Evolutionary conservation across 768 basidiomycete genomes (phyloP).

Genomic region (Naganishia onofrii): DNA sequence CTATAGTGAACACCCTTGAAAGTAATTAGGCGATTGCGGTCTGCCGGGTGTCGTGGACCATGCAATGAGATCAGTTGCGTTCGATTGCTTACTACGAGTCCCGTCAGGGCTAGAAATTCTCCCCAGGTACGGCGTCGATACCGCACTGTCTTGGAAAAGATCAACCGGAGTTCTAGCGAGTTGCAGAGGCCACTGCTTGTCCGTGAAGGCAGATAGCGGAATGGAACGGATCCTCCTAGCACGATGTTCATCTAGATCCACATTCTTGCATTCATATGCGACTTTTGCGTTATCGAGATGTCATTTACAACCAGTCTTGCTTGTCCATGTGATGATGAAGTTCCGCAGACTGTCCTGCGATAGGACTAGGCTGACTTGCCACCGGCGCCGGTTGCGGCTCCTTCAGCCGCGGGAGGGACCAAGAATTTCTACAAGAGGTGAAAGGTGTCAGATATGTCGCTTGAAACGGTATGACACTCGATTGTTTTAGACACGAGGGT

Average conservation of each 20-base stretch:
- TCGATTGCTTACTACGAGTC: too few relatives aligned
- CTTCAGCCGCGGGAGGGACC: conserved; percentile 4
- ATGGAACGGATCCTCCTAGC: neutral
- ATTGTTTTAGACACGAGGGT: neutral
- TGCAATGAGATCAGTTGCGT: too few relatives aligned
- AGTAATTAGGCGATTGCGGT: too few relatives aligned
- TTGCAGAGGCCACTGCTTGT: too few relatives aligned
- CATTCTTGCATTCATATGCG: conserved; percentile 2
- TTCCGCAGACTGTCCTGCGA: neutral
- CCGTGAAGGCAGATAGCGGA: too few relatives aligned
- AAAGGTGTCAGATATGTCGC: neutral
- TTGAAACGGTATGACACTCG: too few relatives aligned
- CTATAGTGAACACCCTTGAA: too few relatives aligned
- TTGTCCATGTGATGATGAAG: neutral
- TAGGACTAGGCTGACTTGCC: conserved; percentile 12
- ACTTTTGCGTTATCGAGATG: conserved; percentile 8
- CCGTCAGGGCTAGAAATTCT: too few relatives aligned
- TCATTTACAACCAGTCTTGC: conserved; percentile 20
- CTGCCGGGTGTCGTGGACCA: too few relatives aligned
- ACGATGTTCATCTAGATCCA: conserved; percentile 1
- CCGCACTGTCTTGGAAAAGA: too few relatives aligned
- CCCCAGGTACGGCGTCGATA: too few relatives aligned
- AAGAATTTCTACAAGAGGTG: conserved; percentile 11
- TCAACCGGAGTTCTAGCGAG: too few relatives aligned
- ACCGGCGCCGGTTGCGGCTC: neutral